Conservation (phyloP, 179 eudicot species). For the Silene vulgaris region DNA sequence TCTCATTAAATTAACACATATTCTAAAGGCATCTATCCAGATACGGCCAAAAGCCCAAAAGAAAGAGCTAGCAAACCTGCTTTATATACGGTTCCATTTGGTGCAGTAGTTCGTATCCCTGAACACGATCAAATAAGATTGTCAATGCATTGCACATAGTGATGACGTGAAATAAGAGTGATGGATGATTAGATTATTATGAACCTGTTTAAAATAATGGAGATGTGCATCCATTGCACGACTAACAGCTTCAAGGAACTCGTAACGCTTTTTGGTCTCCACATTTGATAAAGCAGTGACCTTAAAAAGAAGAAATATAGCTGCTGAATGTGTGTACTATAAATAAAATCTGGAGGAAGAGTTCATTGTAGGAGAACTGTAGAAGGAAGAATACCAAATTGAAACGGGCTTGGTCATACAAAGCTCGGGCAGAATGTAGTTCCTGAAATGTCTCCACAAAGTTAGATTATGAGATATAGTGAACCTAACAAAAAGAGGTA, state of each 20-base stretch:
- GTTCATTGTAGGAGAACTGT: conserved; percentile 8
- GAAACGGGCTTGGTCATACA: conserved; percentile 82
- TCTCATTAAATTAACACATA: conserved; percentile 6
- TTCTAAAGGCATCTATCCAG: neutral
- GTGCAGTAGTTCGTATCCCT: conserved; percentile 88
- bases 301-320: conserved; percentile 32
- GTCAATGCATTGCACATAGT: conserved; percentile 7
- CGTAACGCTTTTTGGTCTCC: conserved; percentile 81
- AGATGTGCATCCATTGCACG: conserved; percentile 90
- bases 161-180: conserved; percentile 11
- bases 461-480: conserved; percentile 47
- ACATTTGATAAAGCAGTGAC: conserved; percentile 67
- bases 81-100: conserved; percentile 84
- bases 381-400: conserved; percentile 51
- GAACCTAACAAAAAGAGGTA: neutral
- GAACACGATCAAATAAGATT: conserved; percentile 22
- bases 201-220: conserved; percentile 79
- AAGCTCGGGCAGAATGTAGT: conserved; percentile 68
- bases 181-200: conserved; percentile 11
- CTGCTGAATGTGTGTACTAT: conserved; percentile 4
- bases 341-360: neutral
- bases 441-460: conserved; percentile 76
- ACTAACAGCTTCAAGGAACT: conserved; percentile 78
- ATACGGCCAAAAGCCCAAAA: neutral
- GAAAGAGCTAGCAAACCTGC: conserved; percentile 46